Conservation (phyloP, 78 protist species). For the Anaeramoeba flamelloides region DNA sequence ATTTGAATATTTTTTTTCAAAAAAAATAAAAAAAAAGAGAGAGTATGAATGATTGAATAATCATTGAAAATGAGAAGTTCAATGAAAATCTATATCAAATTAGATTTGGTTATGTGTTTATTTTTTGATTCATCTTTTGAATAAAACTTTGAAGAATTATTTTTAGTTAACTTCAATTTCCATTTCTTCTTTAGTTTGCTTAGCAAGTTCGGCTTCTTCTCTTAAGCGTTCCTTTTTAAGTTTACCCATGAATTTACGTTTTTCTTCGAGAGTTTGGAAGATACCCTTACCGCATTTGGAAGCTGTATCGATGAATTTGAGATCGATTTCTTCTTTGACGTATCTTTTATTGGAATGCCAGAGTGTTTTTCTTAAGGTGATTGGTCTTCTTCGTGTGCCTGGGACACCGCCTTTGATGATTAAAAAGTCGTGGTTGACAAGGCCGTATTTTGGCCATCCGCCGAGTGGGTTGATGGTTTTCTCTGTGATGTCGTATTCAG, state of each 20-base stretch:
- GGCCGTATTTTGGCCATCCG: slow-evolving; percentile 98
- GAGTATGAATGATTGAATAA: too few species aligned
- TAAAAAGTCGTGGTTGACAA: slow-evolving; percentile 77
- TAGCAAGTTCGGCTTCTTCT: too few species aligned
- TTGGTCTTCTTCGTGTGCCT: slow-evolving; percentile 92
- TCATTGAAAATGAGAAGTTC: too few species aligned
- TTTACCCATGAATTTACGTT: slow-evolving; percentile 67
- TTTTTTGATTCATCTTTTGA: too few species aligned
- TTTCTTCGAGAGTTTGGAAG: slow-evolving; percentile 95
- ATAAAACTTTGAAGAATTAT: too few species aligned
- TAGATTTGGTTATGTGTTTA: too few species aligned
- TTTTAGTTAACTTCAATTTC: too few species aligned
- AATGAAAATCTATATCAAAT: too few species aligned
- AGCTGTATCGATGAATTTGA: slow-evolving; percentile 99
- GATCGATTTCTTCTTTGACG: slow-evolving; percentile 69
- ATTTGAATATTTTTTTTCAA: too few species aligned
- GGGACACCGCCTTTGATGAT: slow-evolving; percentile 77
- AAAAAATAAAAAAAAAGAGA: too few species aligned
- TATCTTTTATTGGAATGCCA: slow-evolving; percentile 42
- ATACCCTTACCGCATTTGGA: slow-evolving; percentile 97
- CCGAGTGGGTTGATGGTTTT: slow-evolving; percentile 99
- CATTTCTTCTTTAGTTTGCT: too few species aligned
- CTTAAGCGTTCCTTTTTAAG: too few species aligned
- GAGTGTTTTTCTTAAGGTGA: slow-evolving; percentile 89
- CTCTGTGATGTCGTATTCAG: slow-evolving; percentile 90